Conservation (phyloP, 495 filamentous ascomycete species). For the Aspergillus ostianus region DNA sequence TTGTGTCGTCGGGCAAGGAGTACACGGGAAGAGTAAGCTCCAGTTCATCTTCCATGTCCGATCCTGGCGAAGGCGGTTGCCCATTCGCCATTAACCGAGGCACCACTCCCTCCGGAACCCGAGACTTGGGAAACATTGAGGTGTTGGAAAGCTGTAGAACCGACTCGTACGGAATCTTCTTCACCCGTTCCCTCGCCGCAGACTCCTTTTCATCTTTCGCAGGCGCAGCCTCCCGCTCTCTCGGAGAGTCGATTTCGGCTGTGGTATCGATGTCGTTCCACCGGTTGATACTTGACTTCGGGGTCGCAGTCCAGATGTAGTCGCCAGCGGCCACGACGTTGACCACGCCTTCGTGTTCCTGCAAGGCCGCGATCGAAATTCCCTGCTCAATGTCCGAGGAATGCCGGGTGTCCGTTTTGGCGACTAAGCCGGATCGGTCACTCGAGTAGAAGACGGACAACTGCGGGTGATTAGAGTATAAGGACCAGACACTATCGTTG, state of each 20-base stretch:
- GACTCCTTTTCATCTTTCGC: slow-evolving; percentile 13
- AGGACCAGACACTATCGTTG: slow-evolving; percentile 95
- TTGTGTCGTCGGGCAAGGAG: slow-evolving; percentile 76
- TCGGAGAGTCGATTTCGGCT: slow-evolving; percentile 53
- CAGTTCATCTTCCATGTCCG: slow-evolving; percentile 56
- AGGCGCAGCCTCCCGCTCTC: slow-evolving; percentile 41
- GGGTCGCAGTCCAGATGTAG: slow-evolving; percentile 91
- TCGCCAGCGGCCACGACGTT: slow-evolving; percentile 79
- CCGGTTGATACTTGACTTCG: slow-evolving; percentile 90
- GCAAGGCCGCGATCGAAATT: slow-evolving; percentile 78
- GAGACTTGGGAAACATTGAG: slow-evolving; percentile 63
- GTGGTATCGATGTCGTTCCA: slow-evolving; percentile 87
- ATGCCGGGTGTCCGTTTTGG: slow-evolving; percentile 85
- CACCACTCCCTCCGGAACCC: slow-evolving; percentile 45
- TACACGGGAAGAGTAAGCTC: slow-evolving; percentile 64
- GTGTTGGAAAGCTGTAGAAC: slow-evolving; percentile 81
- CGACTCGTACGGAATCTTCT: slow-evolving; percentile 72
- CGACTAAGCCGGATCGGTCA: slow-evolving; percentile 86
- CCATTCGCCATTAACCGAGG: slow-evolving; percentile 46
- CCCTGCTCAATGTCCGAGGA: slow-evolving; percentile 85
- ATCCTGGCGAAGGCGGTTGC: slow-evolving; percentile 59
- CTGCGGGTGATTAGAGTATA: slow-evolving; percentile 83
- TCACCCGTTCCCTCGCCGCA: slow-evolving; percentile 31
- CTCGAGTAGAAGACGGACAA: slow-evolving; percentile 91
- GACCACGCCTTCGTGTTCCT: slow-evolving; percentile 86